Conservation (phyloP, 371 early-diverging fungal species). For the Blakeslea trispora region DNA sequence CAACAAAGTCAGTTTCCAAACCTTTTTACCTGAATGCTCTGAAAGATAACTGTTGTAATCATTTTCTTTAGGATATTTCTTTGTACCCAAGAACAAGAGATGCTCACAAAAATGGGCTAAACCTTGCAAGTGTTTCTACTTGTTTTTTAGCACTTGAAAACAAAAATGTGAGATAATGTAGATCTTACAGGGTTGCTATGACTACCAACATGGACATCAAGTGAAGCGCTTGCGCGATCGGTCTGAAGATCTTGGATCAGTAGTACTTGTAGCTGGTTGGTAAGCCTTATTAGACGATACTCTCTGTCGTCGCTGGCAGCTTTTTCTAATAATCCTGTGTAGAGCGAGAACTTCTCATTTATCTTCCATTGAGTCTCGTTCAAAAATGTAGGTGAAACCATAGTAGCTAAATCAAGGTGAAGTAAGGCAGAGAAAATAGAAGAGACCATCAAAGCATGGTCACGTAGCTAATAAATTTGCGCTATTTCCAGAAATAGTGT, state of each 20-base stretch:
- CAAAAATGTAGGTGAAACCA: constrained; percentile 21
- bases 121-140: constrained; percentile 72
- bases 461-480: too few species aligned
- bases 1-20: too few species aligned
- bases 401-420: constrained; percentile 5
- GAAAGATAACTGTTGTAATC: constrained; percentile 87
- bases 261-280: constrained; percentile 80
- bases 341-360: constrained; percentile 12
- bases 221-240: constrained; percentile 89
- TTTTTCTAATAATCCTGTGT: constrained; percentile 46
- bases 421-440: not conserved
- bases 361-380: constrained; percentile 20
- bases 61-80: constrained; percentile 91
- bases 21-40: constrained; percentile 76
- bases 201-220: constrained; percentile 88
- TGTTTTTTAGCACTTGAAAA: not conserved
- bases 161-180: not conserved
- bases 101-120: constrained; percentile 99
- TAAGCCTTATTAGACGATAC: constrained; percentile 82
- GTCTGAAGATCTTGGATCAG: constrained; percentile 80
- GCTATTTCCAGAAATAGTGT: too few species aligned
- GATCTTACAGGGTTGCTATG: constrained; percentile 27
- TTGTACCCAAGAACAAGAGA: constrained; percentile 86
- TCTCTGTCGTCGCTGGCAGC: constrained; percentile 77
- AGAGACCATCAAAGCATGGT: too few species aligned